Evolutionary conservation across 768 basidiomycete species (phyloP).

Genomic region (Termitomyces sp.): DNA sequence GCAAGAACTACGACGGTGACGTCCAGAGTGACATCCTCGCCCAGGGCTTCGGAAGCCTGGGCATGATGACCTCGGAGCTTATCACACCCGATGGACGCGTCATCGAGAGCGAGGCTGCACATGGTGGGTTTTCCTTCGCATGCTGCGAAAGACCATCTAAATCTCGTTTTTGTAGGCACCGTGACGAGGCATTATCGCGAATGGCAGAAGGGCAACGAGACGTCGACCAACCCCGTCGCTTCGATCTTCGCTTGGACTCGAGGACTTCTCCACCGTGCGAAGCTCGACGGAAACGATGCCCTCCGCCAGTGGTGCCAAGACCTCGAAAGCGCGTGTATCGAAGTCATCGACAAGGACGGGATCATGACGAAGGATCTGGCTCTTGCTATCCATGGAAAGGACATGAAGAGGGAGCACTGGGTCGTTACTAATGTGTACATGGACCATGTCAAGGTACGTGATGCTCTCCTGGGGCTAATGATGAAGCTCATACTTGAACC

Average conservation of each 20-base stretch:
- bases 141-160: not conserved
- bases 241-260: conserved; percentile 99
- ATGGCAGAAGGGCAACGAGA: conserved; percentile 95
- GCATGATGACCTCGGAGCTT: conserved; percentile 98
- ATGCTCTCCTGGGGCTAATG: not conserved
- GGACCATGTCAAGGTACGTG: conserved; percentile 83
- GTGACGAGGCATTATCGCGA: conserved; percentile 98
- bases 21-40: conserved; percentile 93
- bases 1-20: conserved; percentile 82
- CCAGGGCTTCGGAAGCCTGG: conserved; percentile 93
- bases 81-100: conserved; percentile 92
- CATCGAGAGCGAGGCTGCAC: conserved; percentile 95
- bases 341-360: conserved; percentile 86
- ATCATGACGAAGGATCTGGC: conserved; percentile 98
- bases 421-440: conserved; percentile 93
- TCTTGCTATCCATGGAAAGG: conserved; percentile 87
- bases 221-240: conserved; percentile 97
- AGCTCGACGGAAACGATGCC: conserved; percentile 79
- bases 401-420: conserved; percentile 93
- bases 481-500: not conserved
- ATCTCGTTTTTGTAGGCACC: conserved; percentile 43
- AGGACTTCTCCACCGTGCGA: conserved; percentile 88
- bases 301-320: conserved; percentile 72
- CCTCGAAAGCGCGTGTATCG: conserved; percentile 85
- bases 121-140: conserved; percentile 44